Conservation (phyloP, 495 filamentous ascomycete species). For the Lindgomyces ingoldianus region DNA sequence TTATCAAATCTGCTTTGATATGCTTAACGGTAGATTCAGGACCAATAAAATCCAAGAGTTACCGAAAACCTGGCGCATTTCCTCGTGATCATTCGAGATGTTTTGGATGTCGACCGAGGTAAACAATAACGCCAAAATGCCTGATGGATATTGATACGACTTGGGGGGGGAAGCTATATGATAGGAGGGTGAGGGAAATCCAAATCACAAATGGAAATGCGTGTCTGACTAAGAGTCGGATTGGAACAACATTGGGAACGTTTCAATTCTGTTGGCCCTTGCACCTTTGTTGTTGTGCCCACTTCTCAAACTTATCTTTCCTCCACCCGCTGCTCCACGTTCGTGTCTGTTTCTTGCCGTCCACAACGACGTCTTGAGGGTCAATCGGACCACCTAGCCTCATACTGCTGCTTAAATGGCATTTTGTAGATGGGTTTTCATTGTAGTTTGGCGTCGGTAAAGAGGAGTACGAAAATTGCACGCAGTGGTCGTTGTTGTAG, state of each 20-base stretch:
- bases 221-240: no score
- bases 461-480: slow-evolving; percentile 26
- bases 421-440: slow-evolving; percentile 24
- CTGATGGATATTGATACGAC: no score
- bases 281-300: slow-evolving; percentile 11
- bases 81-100: no score
- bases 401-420: slow-evolving; percentile 26
- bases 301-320: slow-evolving; percentile 18
- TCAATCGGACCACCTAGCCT: slow-evolving; percentile 2
- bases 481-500: slow-evolving; percentile 7
- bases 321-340: slow-evolving; percentile 24
- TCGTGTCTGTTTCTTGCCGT: not conserved
- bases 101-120: no score
- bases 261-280: not conserved
- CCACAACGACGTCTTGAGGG: not conserved
- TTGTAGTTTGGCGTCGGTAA: slow-evolving; percentile 21
- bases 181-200: no score
- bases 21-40: no score
- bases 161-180: no score
- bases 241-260: not conserved
- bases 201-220: no score
- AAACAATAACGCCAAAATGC: no score
- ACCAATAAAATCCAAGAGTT: no score
- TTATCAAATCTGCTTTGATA: no score
- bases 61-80: no score